phyloP scores from a whole-genome alignment of 495 filamentous ascomycete species.

The Entonaema liquescens region DNA sequence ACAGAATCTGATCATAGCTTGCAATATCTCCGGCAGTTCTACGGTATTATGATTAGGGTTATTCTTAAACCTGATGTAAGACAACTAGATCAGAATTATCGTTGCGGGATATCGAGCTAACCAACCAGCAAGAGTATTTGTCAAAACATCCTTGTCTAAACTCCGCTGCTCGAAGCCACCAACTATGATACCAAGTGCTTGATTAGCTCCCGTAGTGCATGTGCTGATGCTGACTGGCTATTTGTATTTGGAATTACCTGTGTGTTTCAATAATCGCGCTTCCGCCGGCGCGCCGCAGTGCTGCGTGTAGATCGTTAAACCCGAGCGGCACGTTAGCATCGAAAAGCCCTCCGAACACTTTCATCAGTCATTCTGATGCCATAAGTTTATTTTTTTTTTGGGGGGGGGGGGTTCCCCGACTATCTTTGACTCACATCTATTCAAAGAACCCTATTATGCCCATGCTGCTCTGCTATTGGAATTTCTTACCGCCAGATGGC shows the following conservation, averaged over 20 bases:
- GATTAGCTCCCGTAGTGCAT: slow-evolving; percentile 27
- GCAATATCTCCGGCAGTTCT: neutral
- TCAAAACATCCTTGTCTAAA: slow-evolving; percentile 40
- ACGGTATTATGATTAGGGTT: neutral
- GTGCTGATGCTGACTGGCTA: slow-evolving; percentile 34
- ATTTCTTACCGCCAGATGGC: too few species aligned
- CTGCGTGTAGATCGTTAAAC: slow-evolving; percentile 11
- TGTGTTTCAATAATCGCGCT: slow-evolving; percentile 15
- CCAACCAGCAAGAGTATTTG: slow-evolving; percentile 23
- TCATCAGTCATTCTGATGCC: neutral
- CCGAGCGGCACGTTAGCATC: slow-evolving; percentile 12
- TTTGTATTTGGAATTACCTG: slow-evolving; percentile 40
- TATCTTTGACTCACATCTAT: too few species aligned
- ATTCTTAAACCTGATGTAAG: slow-evolving; percentile 1
- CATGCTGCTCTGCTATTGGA: too few species aligned
- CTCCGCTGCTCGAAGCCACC: slow-evolving; percentile 32
- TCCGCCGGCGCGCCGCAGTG: slow-evolving; percentile 5
- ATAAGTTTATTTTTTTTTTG: neutral
- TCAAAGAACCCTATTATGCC: too few species aligned
- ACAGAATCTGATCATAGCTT: neutral
- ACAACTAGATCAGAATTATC: slow-evolving; percentile 20
- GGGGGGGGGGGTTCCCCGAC: too few species aligned
- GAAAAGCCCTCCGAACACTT: slow-evolving; percentile 13
- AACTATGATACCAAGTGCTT: slow-evolving; percentile 19
- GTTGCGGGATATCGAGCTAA: slow-evolving; percentile 10